Conservation (phyloP, 805 yeast genomes). For the Kodamaea kakaduensis region DNA sequence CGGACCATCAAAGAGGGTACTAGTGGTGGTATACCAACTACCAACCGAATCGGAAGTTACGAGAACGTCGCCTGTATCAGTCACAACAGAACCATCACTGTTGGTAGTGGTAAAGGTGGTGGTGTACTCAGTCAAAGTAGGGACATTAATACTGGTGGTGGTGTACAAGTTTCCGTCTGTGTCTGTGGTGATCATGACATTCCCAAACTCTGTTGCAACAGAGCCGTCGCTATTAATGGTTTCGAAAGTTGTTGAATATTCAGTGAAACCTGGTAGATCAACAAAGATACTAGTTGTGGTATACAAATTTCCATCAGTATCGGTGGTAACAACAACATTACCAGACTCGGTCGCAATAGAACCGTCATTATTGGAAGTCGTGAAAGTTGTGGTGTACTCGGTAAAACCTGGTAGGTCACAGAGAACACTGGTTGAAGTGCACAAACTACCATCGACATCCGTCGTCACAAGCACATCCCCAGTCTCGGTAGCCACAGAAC, state of each 20-base stretch:
- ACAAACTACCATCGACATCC: slow-evolving; percentile 14
- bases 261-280: slow-evolving; percentile 1
- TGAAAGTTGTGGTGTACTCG: slow-evolving; percentile 8
- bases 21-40: slow-evolving; percentile 14
- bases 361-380: slow-evolving; percentile 9
- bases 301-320: slow-evolving; percentile 3
- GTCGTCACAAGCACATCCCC: slow-evolving; percentile 18
- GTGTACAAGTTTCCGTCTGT: slow-evolving; percentile 15
- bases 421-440: slow-evolving; percentile 8
- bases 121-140: slow-evolving; percentile 9
- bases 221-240: slow-evolving; percentile 15
- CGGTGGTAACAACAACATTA: slow-evolving; percentile 14
- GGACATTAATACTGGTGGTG: slow-evolving; percentile 10
- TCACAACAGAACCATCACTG: slow-evolving; percentile 13
- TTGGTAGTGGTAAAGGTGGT: slow-evolving; percentile 13
- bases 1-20: too few species aligned
- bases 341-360: slow-evolving; percentile 13
- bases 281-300: slow-evolving; percentile 12
- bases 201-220: slow-evolving; percentile 17
- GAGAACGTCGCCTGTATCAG: slow-evolving; percentile 15
- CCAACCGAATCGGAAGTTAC: slow-evolving; percentile 20
- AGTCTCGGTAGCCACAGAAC: slow-evolving; percentile 14
- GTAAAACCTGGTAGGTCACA: slow-evolving; percentile 2
- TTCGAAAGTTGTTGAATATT: slow-evolving; percentile 17
- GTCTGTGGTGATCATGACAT: slow-evolving; percentile 16